Evolutionary conservation across 192 early-diverging fungal species (phyloP).

Genomic region (Spizellomyces punctatus): DNA sequence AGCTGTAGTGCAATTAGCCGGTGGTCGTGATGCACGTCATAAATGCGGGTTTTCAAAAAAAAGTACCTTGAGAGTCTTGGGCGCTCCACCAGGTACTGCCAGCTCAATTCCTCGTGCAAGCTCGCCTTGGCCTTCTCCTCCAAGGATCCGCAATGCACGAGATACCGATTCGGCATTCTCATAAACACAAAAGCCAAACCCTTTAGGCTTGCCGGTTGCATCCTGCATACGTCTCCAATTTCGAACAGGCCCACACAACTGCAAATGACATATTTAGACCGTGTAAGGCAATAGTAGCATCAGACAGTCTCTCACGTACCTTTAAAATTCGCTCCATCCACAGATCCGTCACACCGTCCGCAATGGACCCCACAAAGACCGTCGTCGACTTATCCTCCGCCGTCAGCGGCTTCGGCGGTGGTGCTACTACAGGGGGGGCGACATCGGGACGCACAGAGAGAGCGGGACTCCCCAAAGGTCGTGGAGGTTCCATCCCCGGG

Average conservation of each 20-base stretch:
- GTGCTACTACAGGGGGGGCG: not conserved
- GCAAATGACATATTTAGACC: constrained; percentile 1
- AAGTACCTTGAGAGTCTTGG: constrained; percentile 55
- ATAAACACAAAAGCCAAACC: constrained; percentile 77
- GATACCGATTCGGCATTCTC: constrained; percentile 63
- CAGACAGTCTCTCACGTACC: constrained; percentile 37
- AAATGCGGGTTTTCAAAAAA: constrained; percentile 10
- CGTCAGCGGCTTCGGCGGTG: constrained; percentile 6
- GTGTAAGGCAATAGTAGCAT: constrained; percentile 18
- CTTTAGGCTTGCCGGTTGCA: constrained; percentile 62
- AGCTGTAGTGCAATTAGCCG: constrained; percentile 36
- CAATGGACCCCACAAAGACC: constrained; percentile 70
- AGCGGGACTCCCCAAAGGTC: not conserved
- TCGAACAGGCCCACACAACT: constrained; percentile 69
- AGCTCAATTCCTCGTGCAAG: constrained; percentile 40
- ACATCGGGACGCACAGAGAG: not conserved
- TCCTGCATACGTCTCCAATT: constrained; percentile 75
- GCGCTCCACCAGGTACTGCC: constrained; percentile 37
- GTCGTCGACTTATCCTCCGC: constrained; percentile 68
- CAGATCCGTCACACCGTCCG: constrained; percentile 66
- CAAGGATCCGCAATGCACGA: constrained; percentile 65
- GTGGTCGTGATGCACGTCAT: constrained; percentile 23
- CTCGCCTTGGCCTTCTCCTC: constrained; percentile 55
- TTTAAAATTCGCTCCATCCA: constrained; percentile 68
- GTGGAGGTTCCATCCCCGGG: constrained; percentile 1